Conservation (phyloP, 1,139 yeast genomes). For the Debaryomycetaceae sp. region DNA sequence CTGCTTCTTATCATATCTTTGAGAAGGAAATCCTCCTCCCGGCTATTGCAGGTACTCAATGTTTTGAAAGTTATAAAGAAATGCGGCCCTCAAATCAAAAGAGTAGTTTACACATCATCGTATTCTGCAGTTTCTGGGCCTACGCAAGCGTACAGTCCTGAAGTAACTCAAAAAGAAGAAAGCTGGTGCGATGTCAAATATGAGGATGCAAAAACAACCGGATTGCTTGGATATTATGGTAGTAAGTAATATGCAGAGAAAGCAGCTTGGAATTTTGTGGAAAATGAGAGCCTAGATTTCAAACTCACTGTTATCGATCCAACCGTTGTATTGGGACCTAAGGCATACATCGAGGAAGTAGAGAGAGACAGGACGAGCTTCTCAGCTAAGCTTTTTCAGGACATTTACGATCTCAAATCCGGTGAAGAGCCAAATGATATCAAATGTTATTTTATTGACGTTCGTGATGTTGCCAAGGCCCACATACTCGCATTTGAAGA, state of each 20-base stretch:
- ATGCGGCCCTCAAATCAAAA: slow-evolving; percentile 34
- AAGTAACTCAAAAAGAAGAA: slow-evolving; percentile 16
- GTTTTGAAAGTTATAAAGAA: slow-evolving; percentile 26
- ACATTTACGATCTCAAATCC: slow-evolving; percentile 15
- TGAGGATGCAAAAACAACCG: slow-evolving; percentile 20
- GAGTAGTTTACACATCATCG: slow-evolving; percentile 56
- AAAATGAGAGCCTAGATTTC: slow-evolving; percentile 22
- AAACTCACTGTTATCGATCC: slow-evolving; percentile 15
- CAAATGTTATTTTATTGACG: slow-evolving; percentile 36
- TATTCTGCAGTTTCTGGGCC: slow-evolving; percentile 35
- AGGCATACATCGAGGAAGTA: slow-evolving; percentile 8
- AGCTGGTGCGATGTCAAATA: slow-evolving; percentile 29
- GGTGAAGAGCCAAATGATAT: slow-evolving; percentile 11
- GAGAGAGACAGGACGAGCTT: slow-evolving; percentile 24
- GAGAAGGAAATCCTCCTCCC: slow-evolving; percentile 30
- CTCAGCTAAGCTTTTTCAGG: slow-evolving; percentile 31
- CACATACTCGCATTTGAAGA: slow-evolving; percentile 43
- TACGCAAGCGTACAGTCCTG: slow-evolving; percentile 16
- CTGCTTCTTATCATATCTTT: no score
- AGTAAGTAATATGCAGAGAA: slow-evolving; percentile 23
- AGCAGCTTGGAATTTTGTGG: slow-evolving; percentile 23
- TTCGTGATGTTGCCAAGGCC: slow-evolving; percentile 52
- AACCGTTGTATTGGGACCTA: slow-evolving; percentile 12
- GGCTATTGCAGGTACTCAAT: slow-evolving; percentile 31
- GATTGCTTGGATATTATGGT: slow-evolving; percentile 12